Percentiles rank a stretch among this genome's conserved stretches.
These are phyloP conservation scores for Takashimella tepidaria DNA, from an alignment of 1,284 basidiomycete species.

Conservation along the genomic window DNA sequence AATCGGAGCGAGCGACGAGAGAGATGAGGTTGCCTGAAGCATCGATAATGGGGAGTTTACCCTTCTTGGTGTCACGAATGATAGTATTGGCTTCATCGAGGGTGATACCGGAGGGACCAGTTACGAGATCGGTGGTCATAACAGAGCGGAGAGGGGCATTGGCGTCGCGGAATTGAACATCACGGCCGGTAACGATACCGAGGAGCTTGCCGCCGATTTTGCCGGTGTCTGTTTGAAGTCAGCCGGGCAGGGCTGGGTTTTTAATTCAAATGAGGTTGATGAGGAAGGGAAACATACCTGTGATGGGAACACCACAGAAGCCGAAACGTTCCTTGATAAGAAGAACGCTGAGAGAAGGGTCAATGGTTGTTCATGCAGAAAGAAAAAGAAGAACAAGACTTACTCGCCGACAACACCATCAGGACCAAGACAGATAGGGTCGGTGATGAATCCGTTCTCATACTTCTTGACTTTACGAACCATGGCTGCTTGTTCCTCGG, in stretches of 20 bases:
- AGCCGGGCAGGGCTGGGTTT: slow-evolving; percentile 1
- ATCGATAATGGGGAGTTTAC: slow-evolving; percentile 91
- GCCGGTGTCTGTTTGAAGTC: slow-evolving; percentile 64
- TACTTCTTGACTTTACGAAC: slow-evolving; percentile 96
- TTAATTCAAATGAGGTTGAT: neutral
- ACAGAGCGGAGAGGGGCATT: slow-evolving; percentile 68
- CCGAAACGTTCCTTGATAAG: slow-evolving; percentile 89
- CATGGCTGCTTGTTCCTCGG: slow-evolving; percentile 89
- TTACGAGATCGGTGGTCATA: slow-evolving; percentile 85
- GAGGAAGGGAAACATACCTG: slow-evolving; percentile 52
- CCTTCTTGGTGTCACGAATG: slow-evolving; percentile 94
- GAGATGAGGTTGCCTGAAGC: slow-evolving; percentile 68
- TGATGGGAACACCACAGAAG: slow-evolving; percentile 97
- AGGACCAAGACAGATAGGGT: slow-evolving; percentile 82
- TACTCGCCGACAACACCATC: slow-evolving; percentile 70
- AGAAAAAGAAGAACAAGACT: too few relatives aligned
- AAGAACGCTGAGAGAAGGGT: slow-evolving; percentile 57
- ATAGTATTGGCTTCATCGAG: slow-evolving; percentile 90
- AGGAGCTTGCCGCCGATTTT: slow-evolving; percentile 82
- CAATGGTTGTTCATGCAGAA: neutral
- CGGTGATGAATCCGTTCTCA: slow-evolving; percentile 97
- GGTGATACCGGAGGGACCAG: slow-evolving; percentile 77
- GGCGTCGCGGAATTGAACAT: slow-evolving; percentile 85
- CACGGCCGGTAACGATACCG: slow-evolving; percentile 94
- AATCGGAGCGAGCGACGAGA: slow-evolving; percentile 89